Percentiles rank a stretch among this genome's conserved stretches.
Evolutionary conservation across 805 yeast species (phyloP).

Genomic region (Sugiyamaella smithiae): DNA sequence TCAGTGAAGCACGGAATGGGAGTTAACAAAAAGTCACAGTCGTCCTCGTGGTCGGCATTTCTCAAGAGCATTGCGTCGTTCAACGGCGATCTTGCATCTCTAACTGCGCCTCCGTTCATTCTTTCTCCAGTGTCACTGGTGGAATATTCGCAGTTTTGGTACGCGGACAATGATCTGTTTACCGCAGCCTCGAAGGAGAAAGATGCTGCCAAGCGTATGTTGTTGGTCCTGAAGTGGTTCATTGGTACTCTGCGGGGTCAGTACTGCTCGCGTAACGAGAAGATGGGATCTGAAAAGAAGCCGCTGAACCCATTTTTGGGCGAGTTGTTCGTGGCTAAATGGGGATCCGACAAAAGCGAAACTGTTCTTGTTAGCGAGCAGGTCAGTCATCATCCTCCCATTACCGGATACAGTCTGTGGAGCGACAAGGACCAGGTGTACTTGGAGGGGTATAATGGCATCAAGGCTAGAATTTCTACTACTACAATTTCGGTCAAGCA

Average conservation of each 20-base stretch:
- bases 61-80: conserved; percentile 87
- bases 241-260: conserved; percentile 88
- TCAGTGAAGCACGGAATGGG: neutral
- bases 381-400: conserved; percentile 97
- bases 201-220: conserved; percentile 56
- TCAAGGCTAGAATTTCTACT: conserved; percentile 78
- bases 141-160: conserved; percentile 96
- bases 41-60: conserved; percentile 79
- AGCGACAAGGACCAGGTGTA: conserved; percentile 67
- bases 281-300: conserved; percentile 93
- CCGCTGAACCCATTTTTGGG: conserved; percentile 96
- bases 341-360: conserved; percentile 80
- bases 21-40: conserved; percentile 16
- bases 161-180: conserved; percentile 83
- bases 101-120: conserved; percentile 97
- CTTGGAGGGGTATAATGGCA: conserved; percentile 86
- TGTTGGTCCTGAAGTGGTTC: conserved; percentile 88
- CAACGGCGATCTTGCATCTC: conserved; percentile 87
- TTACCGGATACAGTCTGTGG: conserved; percentile 83
- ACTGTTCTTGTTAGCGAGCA: conserved; percentile 84
- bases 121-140: conserved; percentile 83
- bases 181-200: conserved; percentile 57
- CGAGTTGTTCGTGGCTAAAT: conserved; percentile 87
- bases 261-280: conserved; percentile 88
- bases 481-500: conserved; percentile 82